These are phyloP conservation scores for Trametes cinnabarina DNA, from an alignment of 768 basidiomycete species.

Conservation along the genomic window DNA sequence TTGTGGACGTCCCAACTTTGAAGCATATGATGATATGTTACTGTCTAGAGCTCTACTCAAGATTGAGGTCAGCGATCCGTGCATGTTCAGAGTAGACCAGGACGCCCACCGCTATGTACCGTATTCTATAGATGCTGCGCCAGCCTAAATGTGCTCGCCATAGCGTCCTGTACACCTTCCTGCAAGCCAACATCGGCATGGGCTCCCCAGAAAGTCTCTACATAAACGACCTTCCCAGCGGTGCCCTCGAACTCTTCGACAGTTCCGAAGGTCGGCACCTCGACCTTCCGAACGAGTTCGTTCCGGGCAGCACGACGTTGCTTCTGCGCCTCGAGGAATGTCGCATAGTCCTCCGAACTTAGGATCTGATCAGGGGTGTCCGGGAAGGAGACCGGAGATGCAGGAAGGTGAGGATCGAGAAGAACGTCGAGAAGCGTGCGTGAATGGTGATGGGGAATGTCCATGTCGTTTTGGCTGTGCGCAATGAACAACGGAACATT, in stretches of 20 bases:
- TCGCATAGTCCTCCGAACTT: constrained; percentile 43
- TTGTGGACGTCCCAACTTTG: too few relatives aligned
- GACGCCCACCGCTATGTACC: too few relatives aligned
- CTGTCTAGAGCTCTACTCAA: too few relatives aligned
- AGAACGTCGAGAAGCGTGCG: constrained; percentile 64
- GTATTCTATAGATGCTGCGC: too few relatives aligned
- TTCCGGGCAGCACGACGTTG: constrained; percentile 42
- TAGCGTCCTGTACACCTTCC: constrained; percentile 69
- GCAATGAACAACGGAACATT: constrained; percentile 67
- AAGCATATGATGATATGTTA: too few relatives aligned
- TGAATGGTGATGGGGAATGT: constrained; percentile 73
- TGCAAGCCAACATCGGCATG: constrained; percentile 58
- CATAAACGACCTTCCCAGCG: constrained; percentile 46
- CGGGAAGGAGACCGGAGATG: constrained; percentile 38
- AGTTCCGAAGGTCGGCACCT: constrained; percentile 48
- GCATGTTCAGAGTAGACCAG: too few relatives aligned
- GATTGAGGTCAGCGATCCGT: too few relatives aligned
- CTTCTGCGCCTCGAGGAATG: constrained; percentile 39
- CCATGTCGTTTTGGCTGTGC: constrained; percentile 72
- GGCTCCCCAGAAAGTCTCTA: constrained; percentile 56
- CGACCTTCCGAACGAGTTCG: constrained; percentile 43
- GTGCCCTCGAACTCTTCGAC: constrained; percentile 52
- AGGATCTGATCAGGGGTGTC: constrained; percentile 29
- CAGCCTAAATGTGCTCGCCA: constrained; percentile 32
- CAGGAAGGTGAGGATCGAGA: constrained; percentile 60